Base-by-base conservation (phyloP, 2,329 filamentous ascomycete species). In the Purpureocillium lavendulum region DNA sequence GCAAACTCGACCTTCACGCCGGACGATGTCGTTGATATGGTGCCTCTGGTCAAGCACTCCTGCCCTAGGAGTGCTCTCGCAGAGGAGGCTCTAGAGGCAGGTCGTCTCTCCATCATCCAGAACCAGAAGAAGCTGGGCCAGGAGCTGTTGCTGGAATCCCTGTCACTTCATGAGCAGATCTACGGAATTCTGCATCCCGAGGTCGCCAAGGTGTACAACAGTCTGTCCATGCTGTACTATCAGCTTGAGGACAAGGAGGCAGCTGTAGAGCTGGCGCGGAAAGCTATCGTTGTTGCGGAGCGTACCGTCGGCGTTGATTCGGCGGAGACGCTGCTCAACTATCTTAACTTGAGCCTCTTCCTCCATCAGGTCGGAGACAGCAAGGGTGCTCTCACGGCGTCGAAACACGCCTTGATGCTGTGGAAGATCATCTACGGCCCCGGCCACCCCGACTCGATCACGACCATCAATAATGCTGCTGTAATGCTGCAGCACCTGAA, bases 401-500 rank as follows among this genome's bases (percentile, higher is more conserved):
- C 94, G 48, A 87, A 86, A 59, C 92, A 98, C 60, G 92, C 92
- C 7, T 76, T 98, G 49, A 82, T 92, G 58, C 72, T 98, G 46
- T 97, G 90, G 90, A 96, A 95, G 70, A 77, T 97, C 53, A 90
- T 97, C 53, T 98, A 96, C 58, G 92, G 92, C 26, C 71, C 83
- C 24, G 84, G 87, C 53, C 92, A 98, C 64, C 92, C 92, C 3
- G 92, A 98, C 65, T 94, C 88, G 8, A 96, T 98, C 64, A 98
- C 94, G 8, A 97, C 92, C 13, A 84, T 97, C 65, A 98, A 97
- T 75, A 98, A 98, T 56, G 90, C 87, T 15, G 92, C 92, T 7
- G 92, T 98, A 44, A 98, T 98, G 92, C 79, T 98, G 42, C 92
- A 98, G 65, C 82, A 88, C 40, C 76, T 96, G 52, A 95, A 97